Conservation (phyloP, 164 flowering plant genomes). For the Tetrastigma voinierianum region DNA sequence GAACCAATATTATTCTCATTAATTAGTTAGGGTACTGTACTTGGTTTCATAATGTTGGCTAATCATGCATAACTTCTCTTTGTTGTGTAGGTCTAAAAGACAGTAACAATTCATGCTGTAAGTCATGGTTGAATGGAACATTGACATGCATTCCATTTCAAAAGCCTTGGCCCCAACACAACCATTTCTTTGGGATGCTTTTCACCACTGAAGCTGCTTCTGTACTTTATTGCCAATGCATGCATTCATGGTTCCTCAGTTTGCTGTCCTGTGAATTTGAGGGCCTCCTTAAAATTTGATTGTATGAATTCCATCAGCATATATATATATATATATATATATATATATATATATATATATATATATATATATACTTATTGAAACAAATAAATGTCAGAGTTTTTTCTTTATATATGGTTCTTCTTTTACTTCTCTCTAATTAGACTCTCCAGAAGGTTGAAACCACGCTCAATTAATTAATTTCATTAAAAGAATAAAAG, state of each 20-base stretch:
- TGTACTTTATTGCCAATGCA: conserved; percentile 18
- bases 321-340: no score
- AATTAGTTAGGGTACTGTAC: not conserved
- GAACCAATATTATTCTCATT: not conserved
- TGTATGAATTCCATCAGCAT: no score
- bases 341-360: no score
- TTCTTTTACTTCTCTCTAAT: no score
- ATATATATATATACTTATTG: no score
- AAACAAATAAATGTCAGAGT: no score
- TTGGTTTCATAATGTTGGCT: not conserved
- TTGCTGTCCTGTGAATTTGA: conserved; percentile 34
- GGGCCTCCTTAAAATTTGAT: not conserved
- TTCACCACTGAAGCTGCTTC: conserved; percentile 42
- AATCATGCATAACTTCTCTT: no score
- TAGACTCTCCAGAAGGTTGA: no score
- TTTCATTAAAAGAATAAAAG: no score
- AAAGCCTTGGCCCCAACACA: conserved; percentile 28
- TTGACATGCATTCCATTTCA: conserved; percentile 37
- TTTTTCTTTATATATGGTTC: no score
- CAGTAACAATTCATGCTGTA: conserved; percentile 39
- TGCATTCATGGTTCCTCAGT: conserved; percentile 33
- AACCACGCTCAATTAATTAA: no score
- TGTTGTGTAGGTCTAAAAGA: conserved; percentile 32
- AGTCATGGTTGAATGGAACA: conserved; percentile 34
- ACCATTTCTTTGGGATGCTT: conserved; percentile 47